These are phyloP conservation scores for Sporothrix luriei DNA, from an alignment of 2,329 filamentous ascomycete species.

Conservation along the genomic window DNA sequence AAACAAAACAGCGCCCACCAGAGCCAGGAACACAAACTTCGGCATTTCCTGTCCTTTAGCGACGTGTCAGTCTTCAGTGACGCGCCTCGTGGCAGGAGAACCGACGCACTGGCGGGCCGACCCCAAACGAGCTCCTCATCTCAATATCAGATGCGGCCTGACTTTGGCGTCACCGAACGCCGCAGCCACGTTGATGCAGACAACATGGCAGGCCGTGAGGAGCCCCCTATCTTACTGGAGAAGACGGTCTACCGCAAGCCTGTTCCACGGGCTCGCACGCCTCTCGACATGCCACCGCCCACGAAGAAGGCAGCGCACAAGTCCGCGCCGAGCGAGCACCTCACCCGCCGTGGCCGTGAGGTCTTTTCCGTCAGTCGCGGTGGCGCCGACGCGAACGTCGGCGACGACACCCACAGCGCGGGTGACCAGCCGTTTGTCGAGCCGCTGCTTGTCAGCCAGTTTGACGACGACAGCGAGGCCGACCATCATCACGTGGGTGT, in stretches of 20 bases:
- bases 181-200: not conserved
- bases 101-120: not conserved
- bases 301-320: not conserved
- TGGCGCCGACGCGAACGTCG: not conserved
- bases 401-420: not conserved
- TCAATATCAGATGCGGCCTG: not conserved
- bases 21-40: not conserved
- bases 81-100: not conserved
- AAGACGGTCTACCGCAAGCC: slow-evolving; percentile 30
- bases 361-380: slow-evolving; percentile 11
- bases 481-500: slow-evolving; percentile 11
- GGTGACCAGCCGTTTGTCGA: slow-evolving; percentile 9
- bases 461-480: slow-evolving; percentile 27
- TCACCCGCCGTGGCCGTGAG: not conserved
- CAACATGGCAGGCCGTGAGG: not conserved
- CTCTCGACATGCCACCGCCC: slow-evolving; percentile 4
- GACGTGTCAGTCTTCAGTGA: slow-evolving; percentile 1
- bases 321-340: not conserved
- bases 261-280: not conserved
- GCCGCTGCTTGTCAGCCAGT: slow-evolving; percentile 12
- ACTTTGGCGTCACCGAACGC: not conserved
- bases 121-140: not conserved
- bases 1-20: not conserved
- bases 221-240: slow-evolving; percentile 15
- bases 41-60: slow-evolving; percentile 21